A percentile compares a stretch with the other conserved stretches of the same genome.
These are phyloP conservation scores for Ophiocordyceps camponoti-saundersi DNA, from an alignment of 2,329 filamentous ascomycete genomes.

Conservation along the genomic window DNA sequence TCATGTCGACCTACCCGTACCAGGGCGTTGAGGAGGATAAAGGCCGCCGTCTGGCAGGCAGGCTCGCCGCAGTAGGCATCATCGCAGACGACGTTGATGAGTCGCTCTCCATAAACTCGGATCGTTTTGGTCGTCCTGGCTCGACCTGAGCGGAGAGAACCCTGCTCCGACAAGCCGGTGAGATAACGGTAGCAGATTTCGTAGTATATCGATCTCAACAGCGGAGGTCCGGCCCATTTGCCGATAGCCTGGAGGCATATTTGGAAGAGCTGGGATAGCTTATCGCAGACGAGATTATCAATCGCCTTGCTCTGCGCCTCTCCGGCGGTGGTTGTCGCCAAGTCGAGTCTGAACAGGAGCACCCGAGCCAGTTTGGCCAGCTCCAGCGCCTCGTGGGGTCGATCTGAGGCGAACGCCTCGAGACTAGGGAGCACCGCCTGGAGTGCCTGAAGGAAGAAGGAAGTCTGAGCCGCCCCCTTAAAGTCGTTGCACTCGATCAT, in stretches of 20 bases:
- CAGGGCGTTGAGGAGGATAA: conserved; percentile 68
- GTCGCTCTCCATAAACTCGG: conserved; percentile 49
- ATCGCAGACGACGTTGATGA: conserved; percentile 79
- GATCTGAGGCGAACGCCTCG: conserved; percentile 56
- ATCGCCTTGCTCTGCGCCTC: conserved; percentile 29
- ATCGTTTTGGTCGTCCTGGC: conserved; percentile 58
- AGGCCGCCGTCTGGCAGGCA: conserved; percentile 66
- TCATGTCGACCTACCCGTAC: conserved; percentile 58
- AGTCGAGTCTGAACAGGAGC: conserved; percentile 54
- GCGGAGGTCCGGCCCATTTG: conserved; percentile 51
- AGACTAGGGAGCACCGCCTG: conserved; percentile 80
- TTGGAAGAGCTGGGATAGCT: conserved; percentile 82
- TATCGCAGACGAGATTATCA: conserved; percentile 68
- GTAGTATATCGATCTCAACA: conserved; percentile 73
- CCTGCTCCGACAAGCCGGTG: conserved; percentile 44
- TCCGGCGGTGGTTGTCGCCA: conserved; percentile 20
- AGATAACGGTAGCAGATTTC: conserved; percentile 82
- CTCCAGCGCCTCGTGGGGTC: conserved; percentile 53
- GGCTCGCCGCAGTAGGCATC: conserved; percentile 79
- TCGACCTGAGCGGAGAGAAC: conserved; percentile 27
- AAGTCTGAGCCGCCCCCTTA: conserved; percentile 50
- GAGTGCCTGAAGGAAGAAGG: conserved; percentile 71
- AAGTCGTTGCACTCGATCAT: conserved; percentile 73
- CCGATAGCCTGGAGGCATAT: conserved; percentile 66
- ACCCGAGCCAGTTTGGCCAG: conserved; percentile 61